Evolutionary conservation across 2,329 filamentous ascomycete genomes (phyloP).

Genomic region (Fusarium guadeloupense): DNA sequence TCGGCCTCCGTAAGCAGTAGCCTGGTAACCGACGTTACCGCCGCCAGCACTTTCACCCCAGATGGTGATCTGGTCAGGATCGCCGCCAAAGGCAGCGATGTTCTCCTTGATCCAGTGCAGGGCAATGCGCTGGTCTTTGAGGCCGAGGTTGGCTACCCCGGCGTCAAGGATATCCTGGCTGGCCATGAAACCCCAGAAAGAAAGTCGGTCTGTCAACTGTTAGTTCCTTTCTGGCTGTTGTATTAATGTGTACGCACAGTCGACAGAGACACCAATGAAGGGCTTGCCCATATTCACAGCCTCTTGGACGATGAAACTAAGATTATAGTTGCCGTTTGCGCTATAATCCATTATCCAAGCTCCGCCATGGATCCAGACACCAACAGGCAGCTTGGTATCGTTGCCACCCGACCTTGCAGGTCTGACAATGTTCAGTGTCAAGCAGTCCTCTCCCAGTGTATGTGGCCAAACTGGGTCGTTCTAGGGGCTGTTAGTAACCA

Average conservation of each 20-base stretch:
- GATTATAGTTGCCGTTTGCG: constrained; percentile 64
- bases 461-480: constrained; percentile 28
- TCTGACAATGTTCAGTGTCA: constrained; percentile 35
- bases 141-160: constrained; percentile 55
- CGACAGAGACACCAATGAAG: constrained; percentile 33
- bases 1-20: constrained; percentile 60
- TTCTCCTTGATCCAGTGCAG: constrained; percentile 61
- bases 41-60: constrained; percentile 58
- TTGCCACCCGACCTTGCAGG: constrained; percentile 10
- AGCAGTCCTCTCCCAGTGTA: constrained; percentile 34
- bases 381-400: constrained; percentile 36
- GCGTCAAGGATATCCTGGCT: constrained; percentile 51
- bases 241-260: not conserved
- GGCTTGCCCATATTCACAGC: constrained; percentile 41
- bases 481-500: not conserved
- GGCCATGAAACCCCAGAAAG: constrained; percentile 58
- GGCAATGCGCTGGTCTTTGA: constrained; percentile 60
- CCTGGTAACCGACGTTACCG: constrained; percentile 58
- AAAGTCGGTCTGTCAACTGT: constrained; percentile 26
- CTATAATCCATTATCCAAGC: constrained; percentile 53
- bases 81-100: constrained; percentile 55
- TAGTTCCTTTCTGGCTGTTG: rapidly evolving
- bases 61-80: constrained; percentile 57
- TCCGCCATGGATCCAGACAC: constrained; percentile 49
- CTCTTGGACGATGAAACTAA: constrained; percentile 65